Percentiles rank a stretch among this genome's conserved stretches.
Evolutionary conservation across 768 basidiomycete genomes (phyloP).

Genomic region (Rhodosporidiobolus odoratus): DNA sequence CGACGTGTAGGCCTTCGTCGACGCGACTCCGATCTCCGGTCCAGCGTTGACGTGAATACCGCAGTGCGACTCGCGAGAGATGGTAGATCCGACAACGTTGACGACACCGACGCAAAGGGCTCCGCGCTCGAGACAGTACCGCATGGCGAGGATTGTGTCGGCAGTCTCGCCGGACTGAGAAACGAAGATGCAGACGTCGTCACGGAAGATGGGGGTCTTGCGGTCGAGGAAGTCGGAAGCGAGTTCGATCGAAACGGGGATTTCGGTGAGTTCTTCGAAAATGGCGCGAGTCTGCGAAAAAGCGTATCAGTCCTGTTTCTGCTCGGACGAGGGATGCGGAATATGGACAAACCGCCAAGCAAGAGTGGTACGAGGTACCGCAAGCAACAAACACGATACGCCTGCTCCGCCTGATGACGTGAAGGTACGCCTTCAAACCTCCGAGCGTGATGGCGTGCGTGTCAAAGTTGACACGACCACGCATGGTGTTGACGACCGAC

Average conservation of each 20-base stretch:
- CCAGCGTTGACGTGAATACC: constrained; percentile 99
- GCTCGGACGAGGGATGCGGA: neutral
- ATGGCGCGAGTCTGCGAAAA: constrained; percentile 69
- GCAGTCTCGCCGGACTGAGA: constrained; percentile 98
- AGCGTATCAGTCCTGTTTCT: neutral
- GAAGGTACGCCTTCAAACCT: constrained; percentile 88
- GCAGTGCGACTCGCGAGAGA: constrained; percentile 96
- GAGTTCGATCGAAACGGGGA: constrained; percentile 92
- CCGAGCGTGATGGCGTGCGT: constrained; percentile 84
- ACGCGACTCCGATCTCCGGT: constrained; percentile 97
- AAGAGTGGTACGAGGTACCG: constrained; percentile 96
- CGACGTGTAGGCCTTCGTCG: constrained; percentile 84
- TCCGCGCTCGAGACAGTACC: constrained; percentile 93
- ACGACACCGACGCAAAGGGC: constrained; percentile 96
- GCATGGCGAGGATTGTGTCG: constrained; percentile 90
- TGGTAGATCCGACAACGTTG: constrained; percentile 95
- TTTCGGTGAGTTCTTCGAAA: constrained; percentile 98
- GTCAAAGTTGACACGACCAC: constrained; percentile 99
- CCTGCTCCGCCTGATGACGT: constrained; percentile 88
- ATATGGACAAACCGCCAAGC: constrained; percentile 58
- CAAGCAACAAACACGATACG: constrained; percentile 97
- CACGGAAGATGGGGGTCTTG: constrained; percentile 98
- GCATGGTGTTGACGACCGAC: constrained; percentile 99
- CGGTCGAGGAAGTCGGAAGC: constrained; percentile 98
- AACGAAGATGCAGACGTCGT: constrained; percentile 92